Evolutionary conservation across 2,329 filamentous ascomycete species (phyloP), one percentile per base, ranked within the genome.

Genomic region (Pseudogymnoascus sp.): DNA sequence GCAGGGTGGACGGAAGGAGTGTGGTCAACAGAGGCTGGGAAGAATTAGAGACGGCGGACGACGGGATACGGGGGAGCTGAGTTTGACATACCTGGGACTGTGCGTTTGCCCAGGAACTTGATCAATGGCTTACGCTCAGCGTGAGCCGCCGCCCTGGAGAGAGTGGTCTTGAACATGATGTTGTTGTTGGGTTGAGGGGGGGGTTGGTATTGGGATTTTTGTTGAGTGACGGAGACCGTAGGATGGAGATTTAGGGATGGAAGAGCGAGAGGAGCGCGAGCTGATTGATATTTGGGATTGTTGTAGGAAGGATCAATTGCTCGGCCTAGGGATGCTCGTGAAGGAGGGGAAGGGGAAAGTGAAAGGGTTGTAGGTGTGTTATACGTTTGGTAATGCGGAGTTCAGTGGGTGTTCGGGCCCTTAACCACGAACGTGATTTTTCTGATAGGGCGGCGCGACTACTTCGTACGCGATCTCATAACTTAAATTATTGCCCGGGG

Each of bases 1-100:
- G 80, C 81, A 43, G 82, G 82, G 72, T 85, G 82, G 61, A 75
- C 74, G 64, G 80, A 76, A 58, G 82, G 81, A 59, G 80, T 77
- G 75, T 84, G 82, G 73, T 85, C 82, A 65, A 84, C 67, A 32
- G 71, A 70, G 66, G 79, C 82, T 84, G 73, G 30, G 22, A 37
- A 6, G 20, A 25, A 43, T 54, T 62, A 70, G 65, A 69, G 39
- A 30, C 34, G 60, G 41, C 28, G 20, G 30, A 34, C 43, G 30
- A 34, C 43, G 47, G 14, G n/a, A 35, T 38, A 16, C 50, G 34
- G n/a, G n/a, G 60, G 32, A n/a, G 11, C 41, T 14, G 22, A n/a
- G 14, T 25, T 28, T 28, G 38, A 62, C 73, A 62, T 72, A 75
- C 74, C 57, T 59, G 74, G 74, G 60, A 72, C 69, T 35, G 72